Evolutionary conservation across 106 monocot species (phyloP).

Genomic region (Narthecium ossifragum): DNA sequence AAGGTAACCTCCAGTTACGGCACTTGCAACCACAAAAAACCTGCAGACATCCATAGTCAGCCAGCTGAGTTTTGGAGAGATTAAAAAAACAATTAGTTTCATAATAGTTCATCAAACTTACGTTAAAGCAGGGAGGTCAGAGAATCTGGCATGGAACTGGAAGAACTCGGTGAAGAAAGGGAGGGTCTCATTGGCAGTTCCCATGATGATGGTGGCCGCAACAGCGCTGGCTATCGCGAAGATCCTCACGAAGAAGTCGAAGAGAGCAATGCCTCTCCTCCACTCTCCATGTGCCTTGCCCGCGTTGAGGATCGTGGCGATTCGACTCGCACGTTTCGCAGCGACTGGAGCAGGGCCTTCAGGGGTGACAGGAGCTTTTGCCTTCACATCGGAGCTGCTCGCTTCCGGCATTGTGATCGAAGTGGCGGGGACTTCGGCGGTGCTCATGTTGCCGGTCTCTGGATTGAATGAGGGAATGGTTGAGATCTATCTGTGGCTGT

Average conservation of each 20-base stretch:
- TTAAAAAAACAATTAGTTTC: not conserved
- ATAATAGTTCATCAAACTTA: not conserved
- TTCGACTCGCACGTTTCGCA: constrained; percentile 5
- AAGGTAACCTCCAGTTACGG: constrained; percentile 30
- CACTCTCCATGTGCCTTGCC: constrained; percentile 15
- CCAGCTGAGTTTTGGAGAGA: not conserved
- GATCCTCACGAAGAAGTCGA: constrained; percentile 38
- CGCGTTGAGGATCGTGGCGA: constrained; percentile 12
- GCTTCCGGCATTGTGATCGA: constrained; percentile 18
- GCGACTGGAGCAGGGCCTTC: constrained; percentile 2
- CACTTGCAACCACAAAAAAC: constrained; percentile 35
- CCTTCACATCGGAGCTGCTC: not conserved
- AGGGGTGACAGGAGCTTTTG: constrained; percentile 3
- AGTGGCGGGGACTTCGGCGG: constrained; percentile 14
- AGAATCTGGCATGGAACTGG: constrained; percentile 30
- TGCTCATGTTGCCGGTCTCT: constrained; percentile 7
- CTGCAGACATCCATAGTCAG: constrained; percentile 3
- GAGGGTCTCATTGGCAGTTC: constrained; percentile 32
- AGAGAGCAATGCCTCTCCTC: constrained; percentile 20
- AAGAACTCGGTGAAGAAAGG: constrained; percentile 38
- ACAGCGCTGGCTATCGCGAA: constrained; percentile 17
- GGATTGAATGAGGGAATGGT: not conserved
- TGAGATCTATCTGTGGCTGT: not conserved
- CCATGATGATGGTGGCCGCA: constrained; percentile 27
- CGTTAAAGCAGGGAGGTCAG: constrained; percentile 24